phyloP scores from a whole-genome alignment of 1,284 basidiomycete species.

The Ganoderma sinense region DNA sequence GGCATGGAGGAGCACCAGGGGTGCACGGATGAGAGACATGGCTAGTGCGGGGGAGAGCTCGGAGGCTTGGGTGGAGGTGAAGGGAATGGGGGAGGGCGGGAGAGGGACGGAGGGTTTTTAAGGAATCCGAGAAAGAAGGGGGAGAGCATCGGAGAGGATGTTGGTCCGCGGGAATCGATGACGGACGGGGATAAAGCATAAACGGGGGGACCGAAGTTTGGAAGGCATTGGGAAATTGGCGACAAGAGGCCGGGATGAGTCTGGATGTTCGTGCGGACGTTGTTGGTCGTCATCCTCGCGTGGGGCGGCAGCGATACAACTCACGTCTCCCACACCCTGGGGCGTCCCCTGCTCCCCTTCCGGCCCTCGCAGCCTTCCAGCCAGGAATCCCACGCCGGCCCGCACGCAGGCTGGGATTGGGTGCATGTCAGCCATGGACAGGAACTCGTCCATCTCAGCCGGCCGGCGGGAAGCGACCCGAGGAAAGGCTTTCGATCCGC shows the following conservation, averaged over 20 bases:
- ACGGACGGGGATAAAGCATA: background rate
- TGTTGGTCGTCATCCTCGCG: slow-evolving; percentile 3
- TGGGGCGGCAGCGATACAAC: slow-evolving; percentile 5
- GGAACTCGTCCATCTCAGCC: background rate
- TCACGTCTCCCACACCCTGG: background rate
- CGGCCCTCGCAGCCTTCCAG: background rate
- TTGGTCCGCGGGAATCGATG: background rate
- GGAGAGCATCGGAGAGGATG: background rate
- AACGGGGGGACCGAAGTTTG: background rate
- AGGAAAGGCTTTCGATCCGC: background rate
- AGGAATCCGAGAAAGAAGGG: background rate
- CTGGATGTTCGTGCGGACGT: background rate
- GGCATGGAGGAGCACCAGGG: slow-evolving; percentile 57
- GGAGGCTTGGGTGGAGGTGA: background rate
- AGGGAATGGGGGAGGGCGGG: background rate
- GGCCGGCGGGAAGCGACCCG: background rate
- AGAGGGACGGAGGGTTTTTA: slow-evolving; percentile 3
- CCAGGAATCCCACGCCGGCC: background rate
- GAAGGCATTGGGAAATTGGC: background rate
- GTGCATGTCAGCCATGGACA: background rate
- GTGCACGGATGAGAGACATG: slow-evolving; percentile 45
- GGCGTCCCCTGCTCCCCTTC: background rate
- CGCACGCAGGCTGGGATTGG: background rate
- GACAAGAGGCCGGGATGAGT: slow-evolving; percentile 3
- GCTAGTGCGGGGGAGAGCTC: background rate